Conservation (phyloP, 768 basidiomycete species). For the Phylloporus scabripes region DNA sequence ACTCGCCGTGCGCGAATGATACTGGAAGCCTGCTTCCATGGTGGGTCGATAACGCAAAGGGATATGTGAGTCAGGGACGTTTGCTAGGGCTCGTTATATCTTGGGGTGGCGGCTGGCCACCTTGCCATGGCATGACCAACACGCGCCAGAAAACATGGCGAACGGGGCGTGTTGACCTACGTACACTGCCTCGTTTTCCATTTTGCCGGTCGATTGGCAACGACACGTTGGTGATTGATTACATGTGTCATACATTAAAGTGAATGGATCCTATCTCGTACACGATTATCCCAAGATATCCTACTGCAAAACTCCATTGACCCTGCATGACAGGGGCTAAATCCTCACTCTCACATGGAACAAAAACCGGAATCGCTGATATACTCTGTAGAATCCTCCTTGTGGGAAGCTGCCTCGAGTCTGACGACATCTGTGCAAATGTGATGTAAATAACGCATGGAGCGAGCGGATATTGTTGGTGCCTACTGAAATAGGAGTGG, state of each 20-base stretch:
- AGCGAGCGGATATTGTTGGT: conserved; percentile 20
- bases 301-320: conserved; percentile 3
- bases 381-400: conserved; percentile 37
- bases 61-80: conserved; percentile 16
- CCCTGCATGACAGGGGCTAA: not conserved
- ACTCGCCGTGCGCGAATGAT: conserved; percentile 23
- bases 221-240: conserved; percentile 27
- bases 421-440: conserved; percentile 40
- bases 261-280: conserved; percentile 10
- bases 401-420: conserved; percentile 41
- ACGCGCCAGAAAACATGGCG: conserved; percentile 21
- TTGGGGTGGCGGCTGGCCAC: conserved; percentile 23
- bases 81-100: conserved; percentile 26
- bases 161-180: conserved; percentile 23
- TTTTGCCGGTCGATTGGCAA: conserved; percentile 10
- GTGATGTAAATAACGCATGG: conserved; percentile 18
- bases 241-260: conserved; percentile 8
- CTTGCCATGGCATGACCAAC: conserved; percentile 30
- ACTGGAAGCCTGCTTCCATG: conserved; percentile 29
- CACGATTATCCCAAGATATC: conserved; percentile 8
- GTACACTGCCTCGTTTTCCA: conserved; percentile 27
- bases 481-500: conserved; percentile 59
- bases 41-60: conserved; percentile 12
- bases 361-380: conserved; percentile 48
- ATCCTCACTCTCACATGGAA: conserved; percentile 28